phyloP scores from a whole-genome alignment of 2,329 filamentous ascomycete genomes.

The Verticillium dahliae region DNA sequence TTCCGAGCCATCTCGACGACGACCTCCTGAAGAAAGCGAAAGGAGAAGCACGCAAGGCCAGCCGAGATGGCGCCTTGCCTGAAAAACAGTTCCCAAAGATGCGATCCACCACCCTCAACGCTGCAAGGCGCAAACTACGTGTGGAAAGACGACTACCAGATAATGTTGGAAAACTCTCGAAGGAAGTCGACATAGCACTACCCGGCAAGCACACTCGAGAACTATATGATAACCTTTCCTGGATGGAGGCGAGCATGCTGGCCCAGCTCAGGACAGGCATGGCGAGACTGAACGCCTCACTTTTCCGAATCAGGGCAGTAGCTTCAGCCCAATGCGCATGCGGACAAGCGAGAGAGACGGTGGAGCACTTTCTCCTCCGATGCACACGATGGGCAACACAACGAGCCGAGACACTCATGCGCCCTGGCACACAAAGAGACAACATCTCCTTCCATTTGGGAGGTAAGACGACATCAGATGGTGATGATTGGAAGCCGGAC shows the following conservation, averaged over 20 bases:
- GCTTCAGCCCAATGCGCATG: constrained; percentile 6
- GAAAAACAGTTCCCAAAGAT: neutral
- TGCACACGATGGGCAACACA: constrained; percentile 17
- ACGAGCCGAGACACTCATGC: neutral
- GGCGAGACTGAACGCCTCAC: constrained; percentile 11
- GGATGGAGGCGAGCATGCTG: constrained; percentile 13
- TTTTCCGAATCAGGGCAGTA: constrained; percentile 5
- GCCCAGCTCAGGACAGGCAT: constrained; percentile 14
- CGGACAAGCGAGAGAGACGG: constrained; percentile 15
- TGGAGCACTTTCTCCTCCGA: constrained; percentile 20
- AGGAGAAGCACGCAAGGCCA: neutral
- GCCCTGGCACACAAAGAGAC: neutral
- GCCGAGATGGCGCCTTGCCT: neutral
- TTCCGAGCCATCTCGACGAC: neutral
- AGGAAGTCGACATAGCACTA: constrained; percentile 10
- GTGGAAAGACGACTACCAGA: constrained; percentile 5
- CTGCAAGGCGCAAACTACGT: neutral
- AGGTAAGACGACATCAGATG: constrained; percentile 10
- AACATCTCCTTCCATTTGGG: neutral
- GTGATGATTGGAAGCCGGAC: constrained; percentile 18
- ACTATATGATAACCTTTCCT: constrained; percentile 13
- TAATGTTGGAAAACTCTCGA: constrained; percentile 9
- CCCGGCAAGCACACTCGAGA: constrained; percentile 10
- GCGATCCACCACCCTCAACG: neutral
- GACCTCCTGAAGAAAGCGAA: neutral